phyloP scores from a whole-genome alignment of 768 basidiomycete species.

The Russula sp. region DNA sequence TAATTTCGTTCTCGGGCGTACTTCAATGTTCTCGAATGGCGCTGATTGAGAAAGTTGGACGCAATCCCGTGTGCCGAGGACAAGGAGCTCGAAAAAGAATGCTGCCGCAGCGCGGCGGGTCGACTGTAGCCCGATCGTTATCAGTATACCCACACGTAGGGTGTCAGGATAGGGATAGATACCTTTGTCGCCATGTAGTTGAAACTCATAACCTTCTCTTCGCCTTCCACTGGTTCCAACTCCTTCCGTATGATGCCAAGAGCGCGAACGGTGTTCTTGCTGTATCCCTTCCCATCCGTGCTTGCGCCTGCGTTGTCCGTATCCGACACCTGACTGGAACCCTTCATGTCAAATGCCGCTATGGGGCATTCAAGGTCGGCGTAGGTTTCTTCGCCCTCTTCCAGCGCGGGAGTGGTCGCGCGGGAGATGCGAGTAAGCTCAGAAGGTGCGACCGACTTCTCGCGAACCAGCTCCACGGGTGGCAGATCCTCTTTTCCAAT shows the following conservation, averaged over 20 bases:
- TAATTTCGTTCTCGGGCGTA: constrained; percentile 74
- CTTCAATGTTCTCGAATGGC: constrained; percentile 82
- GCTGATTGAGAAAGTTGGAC: constrained; percentile 68
- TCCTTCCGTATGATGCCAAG: constrained; percentile 68
- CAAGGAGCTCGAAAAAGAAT: constrained; percentile 97
- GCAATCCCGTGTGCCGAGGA: constrained; percentile 89
- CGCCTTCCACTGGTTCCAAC: constrained; percentile 47
- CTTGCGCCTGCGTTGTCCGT: constrained; percentile 33
- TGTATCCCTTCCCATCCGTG: constrained; percentile 67
- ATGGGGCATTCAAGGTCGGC: constrained; percentile 72
- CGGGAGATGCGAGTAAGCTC: constrained; percentile 54
- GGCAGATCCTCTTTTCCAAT: constrained; percentile 46
- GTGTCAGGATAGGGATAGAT: constrained; percentile 5
- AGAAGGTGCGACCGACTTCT: constrained; percentile 48
- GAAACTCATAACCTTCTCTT: constrained; percentile 70
- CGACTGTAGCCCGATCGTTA: constrained; percentile 43
- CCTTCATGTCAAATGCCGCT: constrained; percentile 70
- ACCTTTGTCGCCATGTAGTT: constrained; percentile 74
- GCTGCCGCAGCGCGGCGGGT: constrained; percentile 88
- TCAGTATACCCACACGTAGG: not conserved
- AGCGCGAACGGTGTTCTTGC: constrained; percentile 86
- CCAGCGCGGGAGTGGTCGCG: constrained; percentile 60
- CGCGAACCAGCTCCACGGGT: constrained; percentile 35
- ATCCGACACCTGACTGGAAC: constrained; percentile 41
- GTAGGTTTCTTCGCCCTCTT: constrained; percentile 61